Evolutionary conservation across 768 basidiomycete species (phyloP), one percentile per base, ranked within the genome.

Genomic region (Paxillus rubicundulus): DNA sequence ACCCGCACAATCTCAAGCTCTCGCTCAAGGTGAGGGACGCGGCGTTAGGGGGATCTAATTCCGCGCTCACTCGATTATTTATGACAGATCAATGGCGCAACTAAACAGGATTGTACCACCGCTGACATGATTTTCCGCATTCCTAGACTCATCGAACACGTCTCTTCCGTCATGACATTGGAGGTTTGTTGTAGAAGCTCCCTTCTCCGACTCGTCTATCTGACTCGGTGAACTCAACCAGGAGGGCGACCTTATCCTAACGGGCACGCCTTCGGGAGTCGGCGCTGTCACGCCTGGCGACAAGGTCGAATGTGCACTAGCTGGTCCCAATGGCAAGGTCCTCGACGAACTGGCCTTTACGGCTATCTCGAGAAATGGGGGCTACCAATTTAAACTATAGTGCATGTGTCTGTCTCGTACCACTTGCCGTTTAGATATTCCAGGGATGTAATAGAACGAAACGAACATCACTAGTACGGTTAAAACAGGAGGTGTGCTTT

Each of bases 91-190:
- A 96, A 98, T 55, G 93, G 85, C 37, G 70, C 76, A 17, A 72
- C 81, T 49, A 94, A 89, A 65, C 97, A 99, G 70, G 77, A 89
- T 50, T 95, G 93, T 2, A 84, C 78, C 21, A 94, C 95, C 5
- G 69, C 74, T 13, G 87, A 95, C 67, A 97, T 98, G 94, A 88
- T 97, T 40, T 96, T 95, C 76, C 79, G 78, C 28, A 93, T 98
- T 34, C 92, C 94, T 1, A 77, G 82, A 18, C 77, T 98, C 45
- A 87, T 98, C 57, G 83, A 89, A 57, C 94, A 96, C 64, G 79
- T 96, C 50, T 96, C 94, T 2, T 89, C 92, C 4, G 95, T 99
- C 70, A 97, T 98, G 94, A 86, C 87, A 0, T 79, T 99, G n/a
- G 93, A 97, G 79, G 94, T 89, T 14, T 43, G 75, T 62, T 47